Evolutionary conservation across 2,329 filamentous ascomycete species (phyloP).

Genomic region (Fusarium anguioides): DNA sequence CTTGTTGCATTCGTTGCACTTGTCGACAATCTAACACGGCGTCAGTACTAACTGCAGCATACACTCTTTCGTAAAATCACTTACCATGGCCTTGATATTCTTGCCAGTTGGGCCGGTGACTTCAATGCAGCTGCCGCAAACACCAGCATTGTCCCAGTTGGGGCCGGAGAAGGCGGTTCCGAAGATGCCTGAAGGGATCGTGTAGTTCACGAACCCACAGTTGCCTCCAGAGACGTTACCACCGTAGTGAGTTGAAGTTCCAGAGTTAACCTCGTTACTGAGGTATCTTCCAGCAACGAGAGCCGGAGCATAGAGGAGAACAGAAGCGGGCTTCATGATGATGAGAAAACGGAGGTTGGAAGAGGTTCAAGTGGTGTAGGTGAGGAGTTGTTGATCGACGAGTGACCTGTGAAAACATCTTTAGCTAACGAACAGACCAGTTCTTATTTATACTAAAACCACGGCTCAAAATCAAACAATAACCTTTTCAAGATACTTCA

Average conservation of each 20-base stretch:
- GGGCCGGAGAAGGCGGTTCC: slow-evolving; percentile 71
- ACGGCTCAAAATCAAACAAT: background rate
- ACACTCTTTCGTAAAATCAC: background rate
- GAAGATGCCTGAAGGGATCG: slow-evolving; percentile 66
- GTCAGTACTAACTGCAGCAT: background rate
- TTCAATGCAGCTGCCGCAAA: slow-evolving; percentile 71
- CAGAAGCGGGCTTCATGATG: slow-evolving; percentile 40
- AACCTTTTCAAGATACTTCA: background rate
- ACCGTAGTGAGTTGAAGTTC: slow-evolving; percentile 61
- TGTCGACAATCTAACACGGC: slow-evolving; percentile 55
- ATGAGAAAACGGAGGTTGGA: background rate
- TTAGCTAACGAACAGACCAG: background rate
- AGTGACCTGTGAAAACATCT: background rate
- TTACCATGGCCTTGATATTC: slow-evolving; percentile 71
- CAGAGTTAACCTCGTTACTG: slow-evolving; percentile 19
- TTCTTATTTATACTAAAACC: slow-evolving; percentile 4
- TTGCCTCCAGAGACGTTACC: slow-evolving; percentile 68
- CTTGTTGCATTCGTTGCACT: slow-evolving; percentile 56
- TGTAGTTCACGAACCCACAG: slow-evolving; percentile 73
- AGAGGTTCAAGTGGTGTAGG: background rate
- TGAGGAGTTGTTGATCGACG: background rate
- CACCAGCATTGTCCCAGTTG: slow-evolving; percentile 65
- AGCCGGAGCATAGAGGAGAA: slow-evolving; percentile 34
- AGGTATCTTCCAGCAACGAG: slow-evolving; percentile 36
- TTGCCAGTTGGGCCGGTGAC: slow-evolving; percentile 67